These are phyloP conservation scores for Cercospora canescens DNA, from an alignment of 2,329 filamentous ascomycete genomes.

Conservation along the genomic window DNA sequence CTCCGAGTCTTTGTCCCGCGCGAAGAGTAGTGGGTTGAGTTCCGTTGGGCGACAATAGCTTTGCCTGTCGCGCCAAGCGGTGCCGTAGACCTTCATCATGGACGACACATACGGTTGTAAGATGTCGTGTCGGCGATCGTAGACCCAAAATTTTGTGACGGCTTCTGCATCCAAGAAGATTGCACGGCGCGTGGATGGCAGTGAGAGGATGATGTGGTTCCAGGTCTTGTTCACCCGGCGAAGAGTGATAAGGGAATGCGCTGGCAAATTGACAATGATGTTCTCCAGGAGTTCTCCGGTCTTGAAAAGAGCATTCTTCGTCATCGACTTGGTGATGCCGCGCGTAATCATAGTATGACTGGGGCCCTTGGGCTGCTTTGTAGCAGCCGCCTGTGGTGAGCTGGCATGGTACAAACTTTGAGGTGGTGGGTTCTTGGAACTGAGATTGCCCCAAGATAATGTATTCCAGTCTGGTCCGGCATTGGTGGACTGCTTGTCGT, in stretches of 20 bases:
- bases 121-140: background rate
- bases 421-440: too few species aligned
- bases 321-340: background rate
- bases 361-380: background rate
- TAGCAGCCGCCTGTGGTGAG: background rate
- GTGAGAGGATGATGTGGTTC: slow-evolving; percentile 9
- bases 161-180: slow-evolving; percentile 11
- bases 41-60: background rate
- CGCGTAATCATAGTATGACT: slow-evolving; percentile 6
- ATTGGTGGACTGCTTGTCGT: background rate
- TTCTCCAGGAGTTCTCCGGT: slow-evolving; percentile 24
- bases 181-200: background rate
- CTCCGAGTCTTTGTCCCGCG: background rate
- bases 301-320: slow-evolving; percentile 16
- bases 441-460: background rate
- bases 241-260: slow-evolving; percentile 9
- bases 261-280: slow-evolving; percentile 19
- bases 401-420: too few species aligned
- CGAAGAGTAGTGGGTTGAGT: slow-evolving; percentile 18
- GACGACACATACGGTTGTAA: background rate
- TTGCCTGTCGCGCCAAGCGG: background rate
- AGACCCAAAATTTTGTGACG: background rate
- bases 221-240: slow-evolving; percentile 27
- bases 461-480: background rate
- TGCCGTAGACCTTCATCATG: background rate